A percentile compares a stretch with the other conserved stretches of the same genome.
These are phyloP conservation scores for Solanum dulcamara DNA, from an alignment of 257 asterid genomes.

Conservation along the genomic window DNA sequence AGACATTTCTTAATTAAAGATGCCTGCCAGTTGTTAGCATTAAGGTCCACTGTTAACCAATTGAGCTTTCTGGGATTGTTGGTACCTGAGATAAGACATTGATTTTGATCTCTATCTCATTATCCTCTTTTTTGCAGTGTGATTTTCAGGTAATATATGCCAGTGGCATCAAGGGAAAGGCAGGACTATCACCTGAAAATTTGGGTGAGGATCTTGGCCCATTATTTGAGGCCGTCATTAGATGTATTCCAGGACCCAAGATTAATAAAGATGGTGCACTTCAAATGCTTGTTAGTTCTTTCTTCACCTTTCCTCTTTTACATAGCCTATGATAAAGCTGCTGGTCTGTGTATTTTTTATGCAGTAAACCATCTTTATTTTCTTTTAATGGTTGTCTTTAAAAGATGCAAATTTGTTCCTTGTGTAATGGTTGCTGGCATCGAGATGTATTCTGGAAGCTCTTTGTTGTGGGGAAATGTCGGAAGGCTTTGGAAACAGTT, in stretches of 20 bases:
- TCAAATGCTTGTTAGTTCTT: constrained; percentile 87
- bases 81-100: background rate
- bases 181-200: constrained; percentile 87
- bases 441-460: background rate
- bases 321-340: background rate
- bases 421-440: background rate
- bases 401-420: background rate
- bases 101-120: background rate
- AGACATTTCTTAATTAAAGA: background rate
- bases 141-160: constrained; percentile 98
- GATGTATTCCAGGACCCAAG: constrained; percentile 97
- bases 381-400: background rate
- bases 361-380: background rate
- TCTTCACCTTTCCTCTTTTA: background rate
- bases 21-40: background rate
- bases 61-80: background rate
- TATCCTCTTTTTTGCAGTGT: constrained; percentile 49
- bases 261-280: constrained; percentile 85
- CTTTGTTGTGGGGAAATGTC: background rate
- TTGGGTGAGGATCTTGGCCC: constrained; percentile 94
- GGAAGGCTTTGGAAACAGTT: background rate
- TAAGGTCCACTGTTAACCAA: background rate
- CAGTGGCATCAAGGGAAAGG: constrained; percentile 90
- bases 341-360: background rate
- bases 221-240: constrained; percentile 71